phyloP scores from a whole-genome alignment of 1,139 yeast species.

The Pichia kudriavzevii region DNA sequence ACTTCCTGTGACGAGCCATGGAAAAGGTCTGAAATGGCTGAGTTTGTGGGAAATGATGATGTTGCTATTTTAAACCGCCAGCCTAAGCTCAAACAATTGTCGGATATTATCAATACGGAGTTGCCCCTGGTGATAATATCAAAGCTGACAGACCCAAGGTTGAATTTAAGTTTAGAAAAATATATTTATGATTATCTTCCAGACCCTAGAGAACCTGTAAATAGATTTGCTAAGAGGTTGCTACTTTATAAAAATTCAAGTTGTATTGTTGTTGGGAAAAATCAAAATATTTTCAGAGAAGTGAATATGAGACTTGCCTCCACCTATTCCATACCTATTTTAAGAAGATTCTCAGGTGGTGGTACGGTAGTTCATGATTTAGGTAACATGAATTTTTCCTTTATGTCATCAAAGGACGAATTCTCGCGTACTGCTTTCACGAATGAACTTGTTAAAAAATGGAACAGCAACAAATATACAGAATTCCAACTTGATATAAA shows the following conservation, averaged over 20 bases:
- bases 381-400: constrained; percentile 88
- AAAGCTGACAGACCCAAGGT: constrained; percentile 50
- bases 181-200: constrained; percentile 66
- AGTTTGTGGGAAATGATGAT: constrained; percentile 12
- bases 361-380: constrained; percentile 94
- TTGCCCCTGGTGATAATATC: constrained; percentile 34
- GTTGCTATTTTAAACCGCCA: constrained; percentile 6
- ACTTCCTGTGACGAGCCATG: no score
- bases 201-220: constrained; percentile 19
- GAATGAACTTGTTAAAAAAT: constrained; percentile 40
- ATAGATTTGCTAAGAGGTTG: constrained; percentile 38
- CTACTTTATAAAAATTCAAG: constrained; percentile 71
- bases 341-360: constrained; percentile 86
- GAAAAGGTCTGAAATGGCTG: no score
- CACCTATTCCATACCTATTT: constrained; percentile 51
- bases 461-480: constrained; percentile 34
- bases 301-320: constrained; percentile 56
- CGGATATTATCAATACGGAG: constrained; percentile 26
- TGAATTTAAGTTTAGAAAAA: constrained; percentile 79
- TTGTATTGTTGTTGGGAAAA: constrained; percentile 91
- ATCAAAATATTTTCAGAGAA: constrained; percentile 93
- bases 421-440: constrained; percentile 66
- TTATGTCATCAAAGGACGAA: constrained; percentile 53
- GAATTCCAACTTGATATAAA: constrained; percentile 37
- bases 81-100: constrained; percentile 19